Conservation (phyloP, 2,329 filamentous ascomycete species). For the Hirsutella rhossiliensis region DNA sequence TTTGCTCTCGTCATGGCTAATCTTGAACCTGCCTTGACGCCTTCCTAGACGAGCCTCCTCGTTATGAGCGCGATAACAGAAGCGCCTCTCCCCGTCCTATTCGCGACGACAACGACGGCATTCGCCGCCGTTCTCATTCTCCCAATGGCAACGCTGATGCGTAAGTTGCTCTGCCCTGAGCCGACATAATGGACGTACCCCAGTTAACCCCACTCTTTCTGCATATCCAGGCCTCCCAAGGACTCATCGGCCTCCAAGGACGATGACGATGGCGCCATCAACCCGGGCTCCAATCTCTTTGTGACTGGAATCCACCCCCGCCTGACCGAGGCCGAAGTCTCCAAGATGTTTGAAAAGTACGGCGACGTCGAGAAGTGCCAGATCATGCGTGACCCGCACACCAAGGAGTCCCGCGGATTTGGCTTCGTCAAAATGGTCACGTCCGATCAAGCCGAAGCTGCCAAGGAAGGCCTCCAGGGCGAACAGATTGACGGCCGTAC, state of each 20-base stretch:
- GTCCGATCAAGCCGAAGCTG: constrained; percentile 87
- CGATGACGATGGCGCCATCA: constrained; percentile 66
- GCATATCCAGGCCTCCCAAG: constrained; percentile 18
- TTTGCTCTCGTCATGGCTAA: background rate
- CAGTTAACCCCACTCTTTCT: too few species aligned
- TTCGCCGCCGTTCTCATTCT: constrained; percentile 50
- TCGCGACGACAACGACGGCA: constrained; percentile 48
- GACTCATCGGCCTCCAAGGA: constrained; percentile 36
- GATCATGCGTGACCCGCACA: constrained; percentile 98
- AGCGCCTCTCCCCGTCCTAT: constrained; percentile 51
- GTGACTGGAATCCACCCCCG: constrained; percentile 96
- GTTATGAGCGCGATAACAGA: constrained; percentile 55
- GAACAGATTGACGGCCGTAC: constrained; percentile 92
- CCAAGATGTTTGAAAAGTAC: constrained; percentile 95
- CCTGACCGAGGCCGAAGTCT: constrained; percentile 79
- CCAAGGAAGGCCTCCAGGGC: constrained; percentile 90
- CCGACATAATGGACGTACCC: too few species aligned
- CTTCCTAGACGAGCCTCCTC: constrained; percentile 45
- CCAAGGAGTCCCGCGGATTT: constrained; percentile 95
- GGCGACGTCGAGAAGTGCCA: constrained; percentile 98
- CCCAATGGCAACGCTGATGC: constrained; percentile 35
- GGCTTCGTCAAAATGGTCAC: constrained; percentile 99
- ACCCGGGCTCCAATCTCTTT: constrained; percentile 96
- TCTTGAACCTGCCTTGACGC: background rate
- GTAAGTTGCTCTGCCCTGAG: constrained; percentile 7